Conservation (phyloP, 495 filamentous ascomycete genomes). For the Aspergillus campestris region DNA sequence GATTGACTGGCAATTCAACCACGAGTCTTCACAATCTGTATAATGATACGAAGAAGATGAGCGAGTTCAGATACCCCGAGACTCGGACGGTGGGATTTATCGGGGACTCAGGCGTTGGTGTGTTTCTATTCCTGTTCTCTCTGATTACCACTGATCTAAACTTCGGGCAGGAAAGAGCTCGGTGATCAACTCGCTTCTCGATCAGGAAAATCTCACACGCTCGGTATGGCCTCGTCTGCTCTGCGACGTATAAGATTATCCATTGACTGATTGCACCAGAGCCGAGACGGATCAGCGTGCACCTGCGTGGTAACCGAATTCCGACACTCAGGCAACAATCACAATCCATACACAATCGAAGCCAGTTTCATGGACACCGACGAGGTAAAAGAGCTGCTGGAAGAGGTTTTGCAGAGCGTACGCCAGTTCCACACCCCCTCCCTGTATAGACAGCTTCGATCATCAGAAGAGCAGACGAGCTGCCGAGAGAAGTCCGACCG, state of each 20-base stretch:
- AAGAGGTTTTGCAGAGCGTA: conserved; percentile 16
- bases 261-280: conserved; percentile 8
- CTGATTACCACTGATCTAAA: neutral
- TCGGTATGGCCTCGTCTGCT: conserved; percentile 13
- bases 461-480: conserved; percentile 5
- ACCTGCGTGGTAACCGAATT: conserved; percentile 28
- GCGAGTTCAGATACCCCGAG: conserved; percentile 12
- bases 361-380: conserved; percentile 17
- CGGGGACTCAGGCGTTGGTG: conserved; percentile 13
- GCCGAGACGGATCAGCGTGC: conserved; percentile 20
- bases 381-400: conserved; percentile 16
- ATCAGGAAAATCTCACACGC: conserved; percentile 14
- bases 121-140: neutral
- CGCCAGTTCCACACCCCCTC: conserved; percentile 11
- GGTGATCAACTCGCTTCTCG: conserved; percentile 26
- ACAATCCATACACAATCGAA: conserved; percentile 17
- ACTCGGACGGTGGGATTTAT: conserved; percentile 20
- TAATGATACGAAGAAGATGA: neutral
- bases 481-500: conserved; percentile 1
- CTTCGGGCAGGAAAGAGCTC: conserved; percentile 22
- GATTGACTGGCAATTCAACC: neutral
- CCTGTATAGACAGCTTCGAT: conserved; percentile 5
- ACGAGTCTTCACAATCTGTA: conserved; percentile 3
- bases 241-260: neutral
- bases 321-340: conserved; percentile 8